These are phyloP conservation scores for Calocera cornea DNA, from an alignment of 768 basidiomycete species.

Conservation along the genomic window DNA sequence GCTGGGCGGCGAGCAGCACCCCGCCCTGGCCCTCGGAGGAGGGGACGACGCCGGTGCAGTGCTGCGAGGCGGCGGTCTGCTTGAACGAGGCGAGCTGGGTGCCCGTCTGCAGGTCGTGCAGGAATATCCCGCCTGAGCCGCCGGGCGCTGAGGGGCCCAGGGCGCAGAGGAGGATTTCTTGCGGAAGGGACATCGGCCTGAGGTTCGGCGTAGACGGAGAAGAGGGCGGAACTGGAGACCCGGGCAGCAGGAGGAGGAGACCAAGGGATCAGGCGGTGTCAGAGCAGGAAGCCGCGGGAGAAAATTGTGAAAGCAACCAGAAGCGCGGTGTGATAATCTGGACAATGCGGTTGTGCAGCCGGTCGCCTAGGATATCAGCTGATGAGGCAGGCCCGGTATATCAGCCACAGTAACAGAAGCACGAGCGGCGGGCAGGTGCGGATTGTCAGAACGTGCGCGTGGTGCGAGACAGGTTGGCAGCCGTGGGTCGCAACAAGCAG, in stretches of 20 bases:
- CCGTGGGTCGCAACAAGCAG: neutral
- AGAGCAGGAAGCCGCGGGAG: neutral
- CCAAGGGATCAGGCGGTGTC: neutral
- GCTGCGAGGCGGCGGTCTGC: conserved; percentile 51
- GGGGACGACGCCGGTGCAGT: conserved; percentile 56
- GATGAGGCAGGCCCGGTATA: neutral
- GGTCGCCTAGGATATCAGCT: neutral
- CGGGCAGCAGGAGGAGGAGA: neutral
- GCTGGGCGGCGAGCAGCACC: conserved; percentile 68
- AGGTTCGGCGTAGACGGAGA: neutral
- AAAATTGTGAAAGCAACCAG: neutral
- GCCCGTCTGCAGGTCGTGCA: conserved; percentile 75
- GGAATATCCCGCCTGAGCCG: conserved; percentile 49
- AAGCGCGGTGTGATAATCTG: neutral
- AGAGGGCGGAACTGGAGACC: neutral
- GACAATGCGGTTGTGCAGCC: neutral
- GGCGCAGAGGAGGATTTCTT: conserved; percentile 55
- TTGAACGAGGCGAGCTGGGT: conserved; percentile 74
- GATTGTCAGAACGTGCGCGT: neutral
- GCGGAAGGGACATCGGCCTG: conserved; percentile 16
- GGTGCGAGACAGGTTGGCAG: neutral
- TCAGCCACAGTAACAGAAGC: too few species aligned
- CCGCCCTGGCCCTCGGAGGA: conserved; percentile 67
- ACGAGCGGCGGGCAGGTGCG: neutral
- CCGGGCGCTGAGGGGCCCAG: conserved; percentile 37